phyloP scores from a whole-genome alignment of 2,329 filamentous ascomycete genomes.

The Fusarium longipes region DNA sequence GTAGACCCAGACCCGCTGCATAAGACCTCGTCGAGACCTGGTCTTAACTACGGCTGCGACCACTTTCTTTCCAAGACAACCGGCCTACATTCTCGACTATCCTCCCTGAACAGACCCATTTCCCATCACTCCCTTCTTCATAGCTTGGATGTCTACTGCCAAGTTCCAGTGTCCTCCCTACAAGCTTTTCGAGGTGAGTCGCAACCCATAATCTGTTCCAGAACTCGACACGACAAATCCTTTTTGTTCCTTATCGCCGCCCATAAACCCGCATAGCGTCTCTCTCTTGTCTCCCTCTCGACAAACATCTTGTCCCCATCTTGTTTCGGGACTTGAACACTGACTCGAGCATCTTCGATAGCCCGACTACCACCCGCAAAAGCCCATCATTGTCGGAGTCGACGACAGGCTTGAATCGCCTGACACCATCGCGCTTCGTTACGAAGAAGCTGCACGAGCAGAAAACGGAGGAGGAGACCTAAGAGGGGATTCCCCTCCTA shows the following conservation, averaged over 20 bases:
- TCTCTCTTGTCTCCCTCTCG: slow-evolving; percentile 29
- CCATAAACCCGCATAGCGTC: slow-evolving; percentile 27
- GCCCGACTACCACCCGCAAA: slow-evolving; percentile 65
- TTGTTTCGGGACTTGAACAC: slow-evolving; percentile 41
- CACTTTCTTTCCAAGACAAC: slow-evolving; percentile 54
- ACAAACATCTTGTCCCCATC: slow-evolving; percentile 24
- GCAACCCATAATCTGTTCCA: slow-evolving; percentile 50
- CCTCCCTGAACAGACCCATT: slow-evolving; percentile 50
- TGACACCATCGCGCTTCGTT: slow-evolving; percentile 65
- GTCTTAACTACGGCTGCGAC: slow-evolving; percentile 50
- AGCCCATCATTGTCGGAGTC: slow-evolving; percentile 65
- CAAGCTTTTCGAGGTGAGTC: slow-evolving; percentile 71
- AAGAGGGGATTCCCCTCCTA: slow-evolving; percentile 66
- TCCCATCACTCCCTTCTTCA: slow-evolving; percentile 50
- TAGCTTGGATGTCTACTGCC: slow-evolving; percentile 68
- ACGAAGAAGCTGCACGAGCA: slow-evolving; percentile 67
- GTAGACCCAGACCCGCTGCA: slow-evolving; percentile 46
- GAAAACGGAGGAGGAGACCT: slow-evolving; percentile 65
- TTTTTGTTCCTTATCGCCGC: slow-evolving; percentile 29
- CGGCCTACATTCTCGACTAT: slow-evolving; percentile 51
- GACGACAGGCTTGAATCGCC: slow-evolving; percentile 69
- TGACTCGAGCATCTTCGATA: slow-evolving; percentile 49
- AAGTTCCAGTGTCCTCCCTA: slow-evolving; percentile 67
- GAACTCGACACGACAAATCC: slow-evolving; percentile 39
- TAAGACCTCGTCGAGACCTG: slow-evolving; percentile 55